A percentile compares a stretch with the other conserved stretches of the same genome.
Evolutionary conservation across 1,139 yeast species (phyloP).

Genomic region (Geotrichum cucujoidarum): DNA sequence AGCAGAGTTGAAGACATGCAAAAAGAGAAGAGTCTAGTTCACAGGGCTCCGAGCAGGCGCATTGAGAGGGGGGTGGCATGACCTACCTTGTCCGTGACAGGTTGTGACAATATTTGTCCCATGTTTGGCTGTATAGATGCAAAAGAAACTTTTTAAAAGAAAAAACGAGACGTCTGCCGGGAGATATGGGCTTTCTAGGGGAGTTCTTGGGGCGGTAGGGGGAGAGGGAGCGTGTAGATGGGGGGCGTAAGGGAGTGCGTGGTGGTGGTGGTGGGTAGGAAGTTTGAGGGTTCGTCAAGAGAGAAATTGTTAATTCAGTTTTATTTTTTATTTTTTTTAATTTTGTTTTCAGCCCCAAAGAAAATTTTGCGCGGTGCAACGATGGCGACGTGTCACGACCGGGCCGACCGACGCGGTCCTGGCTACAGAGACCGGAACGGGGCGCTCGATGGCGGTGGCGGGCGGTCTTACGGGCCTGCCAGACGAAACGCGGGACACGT

Average conservation of each 20-base stretch:
- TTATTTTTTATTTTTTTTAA: too few species aligned
- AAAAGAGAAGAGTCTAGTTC: too few species aligned
- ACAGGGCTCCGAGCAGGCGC: too few species aligned
- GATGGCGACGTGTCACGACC: neutral
- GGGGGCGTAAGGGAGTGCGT: too few species aligned
- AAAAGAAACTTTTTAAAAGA: neutral
- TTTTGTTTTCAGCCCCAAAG: neutral
- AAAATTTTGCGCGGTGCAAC: neutral
- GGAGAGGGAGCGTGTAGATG: too few species aligned
- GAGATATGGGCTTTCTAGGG: too few species aligned
- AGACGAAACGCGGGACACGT: too few species aligned
- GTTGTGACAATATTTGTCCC: slow-evolving; percentile 77
- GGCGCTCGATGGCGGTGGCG: neutral
- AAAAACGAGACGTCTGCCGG: too few species aligned
- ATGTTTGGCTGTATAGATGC: slow-evolving; percentile 32
- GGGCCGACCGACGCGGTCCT: neutral
- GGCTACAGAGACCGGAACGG: neutral
- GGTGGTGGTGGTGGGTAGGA: neutral
- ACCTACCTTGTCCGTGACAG: slow-evolving; percentile 55
- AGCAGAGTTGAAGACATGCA: too few species aligned
- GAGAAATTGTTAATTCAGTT: neutral
- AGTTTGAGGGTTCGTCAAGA: neutral
- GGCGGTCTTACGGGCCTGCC: too few species aligned
- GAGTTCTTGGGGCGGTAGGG: too few species aligned
- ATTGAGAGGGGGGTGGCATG: slow-evolving; percentile 3